These are phyloP conservation scores for Leccinellum albellum DNA, from an alignment of 768 basidiomycete species.

Conservation along the genomic window DNA sequence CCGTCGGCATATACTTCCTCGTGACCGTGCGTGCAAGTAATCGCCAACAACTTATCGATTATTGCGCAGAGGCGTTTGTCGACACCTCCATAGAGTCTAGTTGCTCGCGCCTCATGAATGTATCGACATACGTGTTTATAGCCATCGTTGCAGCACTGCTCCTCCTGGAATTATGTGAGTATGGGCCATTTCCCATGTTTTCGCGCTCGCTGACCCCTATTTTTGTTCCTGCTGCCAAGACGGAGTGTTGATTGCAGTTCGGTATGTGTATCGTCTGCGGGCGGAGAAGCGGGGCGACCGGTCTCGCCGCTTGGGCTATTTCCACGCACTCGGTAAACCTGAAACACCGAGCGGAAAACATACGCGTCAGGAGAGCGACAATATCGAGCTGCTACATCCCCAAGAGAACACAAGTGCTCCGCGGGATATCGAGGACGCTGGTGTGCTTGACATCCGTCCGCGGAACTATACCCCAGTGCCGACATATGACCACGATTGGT, in stretches of 20 bases:
- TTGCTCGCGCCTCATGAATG: constrained; percentile 41
- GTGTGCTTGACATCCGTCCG: constrained; percentile 22
- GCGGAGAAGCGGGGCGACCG: constrained; percentile 46
- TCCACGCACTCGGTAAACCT: constrained; percentile 26
- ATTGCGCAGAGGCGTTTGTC: constrained; percentile 45
- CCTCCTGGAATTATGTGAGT: constrained; percentile 56
- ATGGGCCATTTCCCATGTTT: neutral
- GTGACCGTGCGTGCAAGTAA: constrained; percentile 46
- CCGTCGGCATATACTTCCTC: constrained; percentile 49
- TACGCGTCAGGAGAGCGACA: constrained; percentile 25
- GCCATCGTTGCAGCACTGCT: constrained; percentile 44
- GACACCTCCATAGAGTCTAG: constrained; percentile 39
- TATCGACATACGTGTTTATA: constrained; percentile 46
- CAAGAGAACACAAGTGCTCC: constrained; percentile 9
- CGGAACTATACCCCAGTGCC: constrained; percentile 15
- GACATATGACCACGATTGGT: constrained; percentile 17
- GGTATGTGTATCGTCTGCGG: constrained; percentile 51
- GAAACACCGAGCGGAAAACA: constrained; percentile 9
- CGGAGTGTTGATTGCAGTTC: constrained; percentile 49
- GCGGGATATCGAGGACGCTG: constrained; percentile 10
- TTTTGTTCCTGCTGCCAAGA: constrained; percentile 33
- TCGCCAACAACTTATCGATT: constrained; percentile 36
- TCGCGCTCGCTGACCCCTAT: constrained; percentile 1
- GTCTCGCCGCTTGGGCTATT: constrained; percentile 31
- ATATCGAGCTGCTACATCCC: constrained; percentile 26